A percentile compares a stretch with the other conserved stretches of the same genome.
phyloP scores from a whole-genome alignment of 2,329 filamentous ascomycete genomes.

The Hypoxylon sp. region DNA sequence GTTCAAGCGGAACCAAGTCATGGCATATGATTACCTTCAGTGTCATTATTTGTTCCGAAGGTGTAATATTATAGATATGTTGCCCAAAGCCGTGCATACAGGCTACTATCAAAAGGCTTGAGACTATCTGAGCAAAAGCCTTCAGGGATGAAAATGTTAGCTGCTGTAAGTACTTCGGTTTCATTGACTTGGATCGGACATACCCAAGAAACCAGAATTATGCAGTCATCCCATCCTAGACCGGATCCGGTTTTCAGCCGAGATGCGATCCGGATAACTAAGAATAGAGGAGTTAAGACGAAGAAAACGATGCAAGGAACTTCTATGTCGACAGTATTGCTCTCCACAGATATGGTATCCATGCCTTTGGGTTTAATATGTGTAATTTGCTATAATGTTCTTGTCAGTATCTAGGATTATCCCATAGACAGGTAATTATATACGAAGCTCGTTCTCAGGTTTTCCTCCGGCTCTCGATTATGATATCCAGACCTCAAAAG shows the following conservation, averaged over 20 bases:
- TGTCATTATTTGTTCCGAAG: constrained; percentile 54
- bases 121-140: constrained; percentile 55
- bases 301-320: constrained; percentile 60
- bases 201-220: constrained; percentile 53
- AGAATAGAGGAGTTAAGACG: constrained; percentile 57
- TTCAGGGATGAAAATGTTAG: constrained; percentile 38
- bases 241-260: constrained; percentile 55
- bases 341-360: constrained; percentile 52
- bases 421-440: constrained; percentile 20
- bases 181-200: constrained; percentile 6
- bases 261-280: constrained; percentile 57
- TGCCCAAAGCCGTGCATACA: constrained; percentile 60
- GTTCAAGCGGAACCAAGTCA: not conserved
- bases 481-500: constrained; percentile 16
- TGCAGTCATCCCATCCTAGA: constrained; percentile 59
- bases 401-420: not conserved
- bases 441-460: constrained; percentile 3
- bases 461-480: constrained; percentile 4
- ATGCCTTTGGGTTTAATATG: constrained; percentile 41
- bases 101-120: constrained; percentile 57
- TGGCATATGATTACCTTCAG: constrained; percentile 49
- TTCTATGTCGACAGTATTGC: constrained; percentile 56
- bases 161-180: not conserved
- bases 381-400: not conserved
- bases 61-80: constrained; percentile 55